A percentile compares a stretch with the other conserved stretches of the same genome.
phyloP scores from a whole-genome alignment of 352 stramenopile species.

The Globisporangium megalacanthum region DNA sequence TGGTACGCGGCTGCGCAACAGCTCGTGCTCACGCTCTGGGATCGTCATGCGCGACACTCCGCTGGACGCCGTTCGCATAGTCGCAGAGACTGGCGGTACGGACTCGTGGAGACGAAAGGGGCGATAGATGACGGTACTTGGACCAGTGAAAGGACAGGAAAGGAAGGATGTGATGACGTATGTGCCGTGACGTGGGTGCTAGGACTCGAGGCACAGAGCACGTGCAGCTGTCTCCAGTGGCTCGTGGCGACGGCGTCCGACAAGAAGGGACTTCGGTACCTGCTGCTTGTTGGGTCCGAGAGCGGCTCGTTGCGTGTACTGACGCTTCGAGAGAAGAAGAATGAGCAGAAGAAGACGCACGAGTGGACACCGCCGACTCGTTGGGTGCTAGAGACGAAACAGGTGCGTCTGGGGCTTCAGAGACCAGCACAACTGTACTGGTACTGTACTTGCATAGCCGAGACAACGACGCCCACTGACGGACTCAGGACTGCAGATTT shows the following conservation, averaged over 20 bases:
- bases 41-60: conserved; percentile 26
- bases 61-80: conserved; percentile 29
- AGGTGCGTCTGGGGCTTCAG: not conserved
- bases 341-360: too few species aligned
- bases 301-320: conserved; percentile 33
- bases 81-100: conserved; percentile 13
- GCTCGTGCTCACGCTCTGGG: conserved; percentile 23
- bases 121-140: too few species aligned
- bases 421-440: too few species aligned
- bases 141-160: not conserved
- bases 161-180: not conserved
- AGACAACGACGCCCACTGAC: too few species aligned
- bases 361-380: not conserved
- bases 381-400: conserved; percentile 7
- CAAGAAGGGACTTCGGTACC: conserved; percentile 9
- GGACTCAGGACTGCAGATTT: conserved; percentile 19
- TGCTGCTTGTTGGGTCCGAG: conserved; percentile 28
- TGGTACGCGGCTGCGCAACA: conserved; percentile 22
- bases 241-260: not conserved
- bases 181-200: not conserved
- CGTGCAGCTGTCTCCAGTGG: conserved; percentile 23
- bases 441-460: too few species aligned
- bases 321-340: conserved; percentile 1
- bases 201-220: conserved; percentile 10
- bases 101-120: not conserved